phyloP scores from a whole-genome alignment of 2,329 filamentous ascomycete species.

The Esteya vermicola region DNA sequence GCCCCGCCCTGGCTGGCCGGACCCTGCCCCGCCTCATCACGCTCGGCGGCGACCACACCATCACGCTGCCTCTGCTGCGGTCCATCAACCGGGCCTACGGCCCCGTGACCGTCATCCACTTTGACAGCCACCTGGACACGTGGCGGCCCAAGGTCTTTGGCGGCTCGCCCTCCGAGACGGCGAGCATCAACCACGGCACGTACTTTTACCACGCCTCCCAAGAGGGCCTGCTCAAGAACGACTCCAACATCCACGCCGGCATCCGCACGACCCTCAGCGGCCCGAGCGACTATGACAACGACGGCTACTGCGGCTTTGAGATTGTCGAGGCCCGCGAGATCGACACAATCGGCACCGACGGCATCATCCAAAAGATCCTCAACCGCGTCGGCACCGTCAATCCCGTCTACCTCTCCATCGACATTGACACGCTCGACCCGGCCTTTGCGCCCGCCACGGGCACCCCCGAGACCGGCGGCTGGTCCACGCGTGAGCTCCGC shows the following conservation, averaged over 20 bases:
- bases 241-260: conserved; percentile 77
- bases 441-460: conserved; percentile 66
- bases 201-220: conserved; percentile 76
- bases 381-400: conserved; percentile 59
- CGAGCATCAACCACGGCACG: conserved; percentile 73
- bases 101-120: conserved; percentile 46
- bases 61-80: conserved; percentile 43
- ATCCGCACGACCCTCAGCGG: conserved; percentile 73
- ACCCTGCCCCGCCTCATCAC: conserved; percentile 74
- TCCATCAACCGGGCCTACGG: conserved; percentile 48
- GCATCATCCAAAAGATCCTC: conserved; percentile 66
- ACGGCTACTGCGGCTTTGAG: conserved; percentile 72
- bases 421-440: conserved; percentile 81
- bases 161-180: conserved; percentile 60
- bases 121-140: conserved; percentile 52
- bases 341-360: conserved; percentile 40
- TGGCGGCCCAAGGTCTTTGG: conserved; percentile 81
- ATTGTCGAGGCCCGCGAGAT: conserved; percentile 58
- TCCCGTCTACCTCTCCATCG: conserved; percentile 70
- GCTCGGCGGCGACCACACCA: conserved; percentile 50
- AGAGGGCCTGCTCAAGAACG: conserved; percentile 66
- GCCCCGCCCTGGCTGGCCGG: conserved; percentile 56
- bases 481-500: conserved; percentile 58
- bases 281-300: conserved; percentile 69
- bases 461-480: conserved; percentile 63